These are phyloP conservation scores for Paecilomyces niveus DNA, from an alignment of 2,329 filamentous ascomycete species.

Conservation along the genomic window DNA sequence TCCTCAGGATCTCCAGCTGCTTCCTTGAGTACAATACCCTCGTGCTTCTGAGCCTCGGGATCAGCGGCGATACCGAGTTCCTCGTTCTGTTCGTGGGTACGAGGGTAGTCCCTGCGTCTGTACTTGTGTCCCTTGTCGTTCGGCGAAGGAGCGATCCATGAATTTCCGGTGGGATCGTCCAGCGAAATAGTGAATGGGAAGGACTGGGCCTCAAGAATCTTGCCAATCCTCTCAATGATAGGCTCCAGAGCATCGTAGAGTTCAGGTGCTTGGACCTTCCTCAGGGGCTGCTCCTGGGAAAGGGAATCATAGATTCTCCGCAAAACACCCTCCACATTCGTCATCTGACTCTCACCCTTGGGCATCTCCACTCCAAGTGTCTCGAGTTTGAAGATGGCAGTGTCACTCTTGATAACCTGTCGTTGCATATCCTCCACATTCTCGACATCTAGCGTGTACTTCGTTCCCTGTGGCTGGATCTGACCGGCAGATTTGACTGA, in stretches of 20 bases:
- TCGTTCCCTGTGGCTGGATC: slow-evolving; percentile 81
- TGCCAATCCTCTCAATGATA: slow-evolving; percentile 64
- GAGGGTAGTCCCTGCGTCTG: slow-evolving; percentile 73
- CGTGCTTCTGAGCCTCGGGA: slow-evolving; percentile 25
- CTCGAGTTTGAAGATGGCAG: slow-evolving; percentile 76
- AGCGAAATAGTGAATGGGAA: slow-evolving; percentile 85
- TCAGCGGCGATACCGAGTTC: slow-evolving; percentile 63
- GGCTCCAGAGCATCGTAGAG: slow-evolving; percentile 69
- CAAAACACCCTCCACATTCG: slow-evolving; percentile 86
- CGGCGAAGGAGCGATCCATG: slow-evolving; percentile 85
- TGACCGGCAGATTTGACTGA: slow-evolving; percentile 89
- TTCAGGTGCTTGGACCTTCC: slow-evolving; percentile 71
- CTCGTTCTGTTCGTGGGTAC: slow-evolving; percentile 80
- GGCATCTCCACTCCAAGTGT: slow-evolving; percentile 92
- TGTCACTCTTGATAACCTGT: slow-evolving; percentile 88
- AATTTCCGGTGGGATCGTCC: slow-evolving; percentile 92
- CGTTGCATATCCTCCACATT: slow-evolving; percentile 67
- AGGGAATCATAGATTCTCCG: slow-evolving; percentile 72
- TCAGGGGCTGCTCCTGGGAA: slow-evolving; percentile 70
- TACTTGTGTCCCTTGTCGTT: slow-evolving; percentile 76
- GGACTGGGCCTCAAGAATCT: slow-evolving; percentile 68
- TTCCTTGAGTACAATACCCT: slow-evolving; percentile 17
- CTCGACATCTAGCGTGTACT: slow-evolving; percentile 76
- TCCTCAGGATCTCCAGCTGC: slow-evolving; percentile 53
- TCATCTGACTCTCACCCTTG: slow-evolving; percentile 80